Evolutionary conservation across 2,329 filamentous ascomycete genomes (phyloP).

Genomic region (Fusarium succisae): DNA sequence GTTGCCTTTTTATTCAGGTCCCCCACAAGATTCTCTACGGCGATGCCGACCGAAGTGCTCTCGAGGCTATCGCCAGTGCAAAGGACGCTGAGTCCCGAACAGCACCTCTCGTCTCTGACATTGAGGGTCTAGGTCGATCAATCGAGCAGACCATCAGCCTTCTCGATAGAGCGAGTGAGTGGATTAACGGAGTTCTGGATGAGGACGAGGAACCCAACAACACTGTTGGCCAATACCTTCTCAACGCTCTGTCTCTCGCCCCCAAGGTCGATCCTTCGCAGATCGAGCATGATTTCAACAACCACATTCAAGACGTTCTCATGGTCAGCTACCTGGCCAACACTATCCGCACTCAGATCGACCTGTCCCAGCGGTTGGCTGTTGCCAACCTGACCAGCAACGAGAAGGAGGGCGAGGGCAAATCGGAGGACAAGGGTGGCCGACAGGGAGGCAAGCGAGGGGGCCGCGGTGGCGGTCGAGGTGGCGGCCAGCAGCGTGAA

Average conservation of each 20-base stretch:
- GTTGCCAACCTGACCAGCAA: constrained; percentile 71
- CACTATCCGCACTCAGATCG: constrained; percentile 98
- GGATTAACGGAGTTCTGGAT: constrained; percentile 92
- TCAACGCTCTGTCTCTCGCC: constrained; percentile 91
- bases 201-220: constrained; percentile 91
- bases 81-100: constrained; percentile 81
- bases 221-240: constrained; percentile 91
- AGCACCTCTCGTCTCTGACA: constrained; percentile 81
- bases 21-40: constrained; percentile 93
- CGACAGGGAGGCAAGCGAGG: constrained; percentile 63
- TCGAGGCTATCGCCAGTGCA: constrained; percentile 86
- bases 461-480: constrained; percentile 60
- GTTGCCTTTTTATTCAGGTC: constrained; percentile 96
- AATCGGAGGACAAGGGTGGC: constrained; percentile 56
- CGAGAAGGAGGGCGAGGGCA: constrained; percentile 62
- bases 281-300: constrained; percentile 99
- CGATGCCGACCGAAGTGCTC: constrained; percentile 71
- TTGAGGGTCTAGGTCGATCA: constrained; percentile 86
- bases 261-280: constrained; percentile 92
- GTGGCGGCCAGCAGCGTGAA: constrained; percentile 60
- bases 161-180: constrained; percentile 89
- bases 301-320: constrained; percentile 98
- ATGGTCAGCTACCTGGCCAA: constrained; percentile 98
- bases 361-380: constrained; percentile 93
- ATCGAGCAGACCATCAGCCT: constrained; percentile 89